Evolutionary conservation across 129 eudicot species (phyloP), one percentile per base, ranked within the genome.

Genomic region (Deinandra increscens): DNA sequence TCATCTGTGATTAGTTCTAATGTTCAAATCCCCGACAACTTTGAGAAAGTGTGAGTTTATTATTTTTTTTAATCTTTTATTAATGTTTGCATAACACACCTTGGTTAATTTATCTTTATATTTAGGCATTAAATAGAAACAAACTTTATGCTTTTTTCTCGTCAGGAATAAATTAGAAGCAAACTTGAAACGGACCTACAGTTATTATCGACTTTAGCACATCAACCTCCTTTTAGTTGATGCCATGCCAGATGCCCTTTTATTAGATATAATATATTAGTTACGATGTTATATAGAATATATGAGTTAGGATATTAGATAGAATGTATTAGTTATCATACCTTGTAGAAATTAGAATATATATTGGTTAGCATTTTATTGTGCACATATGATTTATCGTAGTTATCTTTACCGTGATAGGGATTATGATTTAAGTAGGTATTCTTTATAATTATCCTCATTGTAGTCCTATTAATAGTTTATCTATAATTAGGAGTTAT

Each of bases 31-130:
- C 98, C 97, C 23, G 84, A 78, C 64, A 89, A 75, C 80, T 84
- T 81, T 80, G 85, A 86, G 74, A 93, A 89, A 82, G 69, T 93
- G 98, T 83, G 69, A 84, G 92, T 74, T 5, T 54, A 15, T 41
- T 58, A 54, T 6, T 56, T 5, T 11, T 56, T 31, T 26, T 26
- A 3, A 58, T 14, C 19, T 13, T 19, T 11, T 4, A 7, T 71
- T 23, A 11, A 43, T 56, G 50, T 38, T 51, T 76, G 10, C 20
- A 15, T 38, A 54, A 46, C 59, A 45, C 26, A 4, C 9, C 29
- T 45, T 45, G 71, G 60, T 49, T 53, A 55, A 3, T 37, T 19
- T 69, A 53, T 37, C 22, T 38, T 42, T 64, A 3, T 13, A 36
- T 29, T 9, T 4, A 54, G 15, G 60, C 56, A 15, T 49, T 23